Evolutionary conservation across 2,329 filamentous ascomycete species (phyloP).

Genomic region (Orbilia quercus): DNA sequence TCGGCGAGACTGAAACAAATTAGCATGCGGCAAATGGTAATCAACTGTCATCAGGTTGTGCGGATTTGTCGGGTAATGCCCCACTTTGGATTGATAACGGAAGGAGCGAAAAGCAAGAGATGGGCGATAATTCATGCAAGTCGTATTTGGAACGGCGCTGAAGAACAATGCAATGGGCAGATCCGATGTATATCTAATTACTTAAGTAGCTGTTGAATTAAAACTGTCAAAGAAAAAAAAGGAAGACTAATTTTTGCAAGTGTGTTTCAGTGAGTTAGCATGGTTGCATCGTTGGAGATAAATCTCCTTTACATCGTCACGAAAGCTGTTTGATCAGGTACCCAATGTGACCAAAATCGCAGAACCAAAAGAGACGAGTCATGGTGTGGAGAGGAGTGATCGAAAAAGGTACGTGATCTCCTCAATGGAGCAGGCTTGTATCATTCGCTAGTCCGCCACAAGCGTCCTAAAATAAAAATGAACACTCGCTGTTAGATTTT

Average conservation of each 20-base stretch:
- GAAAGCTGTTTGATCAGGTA: constrained; percentile 44
- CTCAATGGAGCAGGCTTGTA: constrained; percentile 22
- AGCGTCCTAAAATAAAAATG: constrained; percentile 35
- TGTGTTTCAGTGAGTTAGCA: no score
- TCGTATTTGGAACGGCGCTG: constrained; percentile 26
- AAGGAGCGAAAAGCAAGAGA: constrained; percentile 11
- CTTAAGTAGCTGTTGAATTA: no score
- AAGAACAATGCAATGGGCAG: constrained; percentile 14
- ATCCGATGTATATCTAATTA: constrained; percentile 24
- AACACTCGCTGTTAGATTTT: not conserved
- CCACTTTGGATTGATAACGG: constrained; percentile 30
- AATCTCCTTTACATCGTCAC: constrained; percentile 17
- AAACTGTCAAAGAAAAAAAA: constrained; percentile 34
- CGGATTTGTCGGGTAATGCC: constrained; percentile 37
- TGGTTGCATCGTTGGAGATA: constrained; percentile 16
- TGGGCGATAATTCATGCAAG: constrained; percentile 26
- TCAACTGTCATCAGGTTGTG: constrained; percentile 40
- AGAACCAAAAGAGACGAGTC: constrained; percentile 8
- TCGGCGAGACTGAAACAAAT: constrained; percentile 45
- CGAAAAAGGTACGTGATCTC: constrained; percentile 38
- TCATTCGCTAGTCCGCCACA: constrained; percentile 48
- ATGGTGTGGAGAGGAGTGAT: constrained; percentile 10
- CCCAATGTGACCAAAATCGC: constrained; percentile 21
- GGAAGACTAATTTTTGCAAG: constrained; percentile 2
- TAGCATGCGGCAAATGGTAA: constrained; percentile 35